Conservation (phyloP, 1,284 basidiomycete genomes). For the Irpex sp. region DNA sequence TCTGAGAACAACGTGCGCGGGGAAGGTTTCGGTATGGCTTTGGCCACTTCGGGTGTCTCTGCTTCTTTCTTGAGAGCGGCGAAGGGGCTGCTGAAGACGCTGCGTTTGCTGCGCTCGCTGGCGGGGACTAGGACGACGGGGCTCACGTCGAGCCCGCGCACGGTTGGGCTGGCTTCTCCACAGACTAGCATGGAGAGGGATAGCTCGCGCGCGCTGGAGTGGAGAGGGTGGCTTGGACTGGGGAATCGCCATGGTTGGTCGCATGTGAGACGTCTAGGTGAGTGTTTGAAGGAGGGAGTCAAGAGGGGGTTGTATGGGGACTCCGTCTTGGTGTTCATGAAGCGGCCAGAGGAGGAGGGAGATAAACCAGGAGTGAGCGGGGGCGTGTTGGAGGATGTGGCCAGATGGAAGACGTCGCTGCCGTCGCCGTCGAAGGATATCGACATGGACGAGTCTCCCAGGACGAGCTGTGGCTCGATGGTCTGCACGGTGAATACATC, state of each 20-base stretch:
- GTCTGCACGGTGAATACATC: background rate
- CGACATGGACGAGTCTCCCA: background rate
- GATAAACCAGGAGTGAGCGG: conserved; percentile 25
- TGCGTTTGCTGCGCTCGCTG: conserved; percentile 25
- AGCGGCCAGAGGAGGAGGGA: conserved; percentile 15
- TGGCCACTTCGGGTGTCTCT: conserved; percentile 9
- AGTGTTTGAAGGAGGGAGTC: conserved; percentile 73
- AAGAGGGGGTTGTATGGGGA: conserved; percentile 70
- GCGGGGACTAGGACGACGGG: conserved; percentile 29
- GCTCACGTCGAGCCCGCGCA: conserved; percentile 32
- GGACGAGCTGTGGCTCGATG: conserved; percentile 6
- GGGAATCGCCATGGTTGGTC: conserved; percentile 76
- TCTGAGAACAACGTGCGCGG: conserved; percentile 26
- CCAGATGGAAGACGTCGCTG: conserved; percentile 11
- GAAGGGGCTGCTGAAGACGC: conserved; percentile 30
- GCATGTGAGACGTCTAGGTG: conserved; percentile 62
- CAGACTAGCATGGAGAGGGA: conserved; percentile 57
- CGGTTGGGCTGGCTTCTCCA: conserved; percentile 37
- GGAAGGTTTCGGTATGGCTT: conserved; percentile 20
- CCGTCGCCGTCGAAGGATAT: conserved; percentile 5
- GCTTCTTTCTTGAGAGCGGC: conserved; percentile 12
- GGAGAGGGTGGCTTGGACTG: conserved; percentile 67
- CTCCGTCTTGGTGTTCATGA: conserved; percentile 38
- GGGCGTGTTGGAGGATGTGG: conserved; percentile 23
- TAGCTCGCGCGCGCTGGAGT: conserved; percentile 58